Percentiles rank a stretch among this genome's conserved stretches.
These are phyloP conservation scores for Leccinum incarnatum DNA, from an alignment of 768 basidiomycete species.

Conservation along the genomic window DNA sequence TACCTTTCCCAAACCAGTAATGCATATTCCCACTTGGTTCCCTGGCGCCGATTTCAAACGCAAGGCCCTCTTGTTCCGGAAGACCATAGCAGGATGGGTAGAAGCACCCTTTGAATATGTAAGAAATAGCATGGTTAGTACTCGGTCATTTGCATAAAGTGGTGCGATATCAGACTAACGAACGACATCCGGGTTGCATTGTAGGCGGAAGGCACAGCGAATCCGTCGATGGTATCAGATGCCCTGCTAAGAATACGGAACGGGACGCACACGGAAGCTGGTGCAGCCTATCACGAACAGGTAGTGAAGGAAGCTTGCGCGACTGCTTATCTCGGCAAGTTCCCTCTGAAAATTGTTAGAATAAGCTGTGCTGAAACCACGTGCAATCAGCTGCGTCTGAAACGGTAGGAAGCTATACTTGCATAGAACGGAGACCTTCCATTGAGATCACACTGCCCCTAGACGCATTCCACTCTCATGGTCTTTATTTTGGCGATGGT, in stretches of 20 bases:
- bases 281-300: slow-evolving; percentile 13
- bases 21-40: slow-evolving; percentile 21
- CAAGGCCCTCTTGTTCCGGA: slow-evolving; percentile 8
- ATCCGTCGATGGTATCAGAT: slow-evolving; percentile 26
- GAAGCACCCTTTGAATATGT: slow-evolving; percentile 25
- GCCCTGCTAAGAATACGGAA: slow-evolving; percentile 13
- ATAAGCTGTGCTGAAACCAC: slow-evolving; percentile 8
- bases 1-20: slow-evolving; percentile 7
- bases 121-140: slow-evolving; percentile 20
- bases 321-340: slow-evolving; percentile 18
- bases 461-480: slow-evolving; percentile 21
- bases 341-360: neutral
- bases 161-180: neutral
- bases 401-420: slow-evolving; percentile 15
- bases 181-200: neutral
- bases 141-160: neutral
- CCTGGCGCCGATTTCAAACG: slow-evolving; percentile 22
- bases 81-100: slow-evolving; percentile 10
- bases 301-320: slow-evolving; percentile 25
- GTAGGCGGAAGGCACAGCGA: slow-evolving; percentile 21
- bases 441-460: slow-evolving; percentile 10
- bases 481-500: slow-evolving; percentile 26
- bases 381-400: slow-evolving; percentile 21
- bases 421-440: neutral
- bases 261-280: neutral